Conservation (phyloP, 495 filamentous ascomycete species). For the Aspergillus heteromorphus region DNA sequence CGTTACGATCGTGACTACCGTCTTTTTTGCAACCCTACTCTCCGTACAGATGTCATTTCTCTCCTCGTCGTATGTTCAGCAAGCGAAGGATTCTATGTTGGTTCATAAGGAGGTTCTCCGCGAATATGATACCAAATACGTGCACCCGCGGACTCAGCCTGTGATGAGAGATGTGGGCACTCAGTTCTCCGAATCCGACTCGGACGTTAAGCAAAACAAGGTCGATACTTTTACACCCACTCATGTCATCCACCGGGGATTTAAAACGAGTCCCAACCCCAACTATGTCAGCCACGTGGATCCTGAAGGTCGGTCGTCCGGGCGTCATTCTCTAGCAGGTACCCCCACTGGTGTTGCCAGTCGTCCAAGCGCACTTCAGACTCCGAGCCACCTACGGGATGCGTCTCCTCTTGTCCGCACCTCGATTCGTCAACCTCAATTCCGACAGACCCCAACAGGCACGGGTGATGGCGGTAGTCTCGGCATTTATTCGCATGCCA, state of each 20-base stretch:
- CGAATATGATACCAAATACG: constrained; percentile 94
- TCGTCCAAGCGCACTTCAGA: constrained; percentile 31
- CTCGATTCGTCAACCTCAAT: constrained; percentile 55
- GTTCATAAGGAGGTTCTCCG: constrained; percentile 88
- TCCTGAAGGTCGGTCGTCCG: constrained; percentile 52
- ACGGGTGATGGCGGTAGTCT: constrained; percentile 71
- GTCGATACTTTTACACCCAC: constrained; percentile 74
- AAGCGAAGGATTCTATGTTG: constrained; percentile 74
- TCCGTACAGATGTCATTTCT: constrained; percentile 72
- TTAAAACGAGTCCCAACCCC: constrained; percentile 80
- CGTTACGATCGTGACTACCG: constrained; percentile 73
- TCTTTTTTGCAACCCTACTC: constrained; percentile 65
- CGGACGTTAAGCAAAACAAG: constrained; percentile 42
- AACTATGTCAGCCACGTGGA: constrained; percentile 78
- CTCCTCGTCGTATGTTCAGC: constrained; percentile 67
- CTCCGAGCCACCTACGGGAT: constrained; percentile 43
- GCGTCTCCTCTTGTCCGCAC: constrained; percentile 46
- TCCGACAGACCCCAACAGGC: constrained; percentile 35
- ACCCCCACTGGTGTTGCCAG: constrained; percentile 27
- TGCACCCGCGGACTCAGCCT: constrained; percentile 80
- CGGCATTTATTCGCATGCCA: constrained; percentile 73
- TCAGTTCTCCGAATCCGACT: constrained; percentile 53
- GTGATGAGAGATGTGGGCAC: constrained; percentile 79
- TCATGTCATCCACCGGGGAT: constrained; percentile 72
- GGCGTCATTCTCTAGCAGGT: constrained; percentile 19